Conservation (phyloP, 768 basidiomycete species). For the Mycena haematopus region DNA sequence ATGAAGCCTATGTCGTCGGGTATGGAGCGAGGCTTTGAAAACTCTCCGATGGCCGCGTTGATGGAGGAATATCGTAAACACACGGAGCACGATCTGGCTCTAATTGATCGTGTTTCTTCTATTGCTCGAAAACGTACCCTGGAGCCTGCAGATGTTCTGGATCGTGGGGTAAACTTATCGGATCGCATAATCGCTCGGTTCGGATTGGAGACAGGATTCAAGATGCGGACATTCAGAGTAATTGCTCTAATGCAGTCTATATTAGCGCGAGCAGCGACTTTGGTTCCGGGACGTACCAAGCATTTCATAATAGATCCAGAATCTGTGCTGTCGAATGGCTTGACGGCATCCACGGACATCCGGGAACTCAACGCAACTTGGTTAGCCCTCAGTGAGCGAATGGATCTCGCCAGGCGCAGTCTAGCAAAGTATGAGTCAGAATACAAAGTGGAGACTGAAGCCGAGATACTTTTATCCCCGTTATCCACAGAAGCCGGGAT, state of each 20-base stretch:
- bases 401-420: background rate
- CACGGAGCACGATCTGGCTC: background rate
- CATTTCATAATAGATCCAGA: background rate
- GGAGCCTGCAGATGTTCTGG: background rate
- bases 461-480: background rate
- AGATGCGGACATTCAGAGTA: background rate
- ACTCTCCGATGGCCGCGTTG: too few species aligned
- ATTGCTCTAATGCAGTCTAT: background rate
- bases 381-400: background rate
- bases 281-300: background rate
- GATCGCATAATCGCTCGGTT: background rate
- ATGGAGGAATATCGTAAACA: too few species aligned
- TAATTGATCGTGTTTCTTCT: background rate
- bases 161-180: background rate
- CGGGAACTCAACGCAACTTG: background rate
- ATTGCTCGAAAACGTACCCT: background rate
- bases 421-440: background rate
- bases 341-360: background rate
- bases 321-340: background rate
- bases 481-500: background rate
- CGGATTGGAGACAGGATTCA: background rate
- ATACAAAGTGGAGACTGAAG: background rate
- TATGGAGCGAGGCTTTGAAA: too few species aligned
- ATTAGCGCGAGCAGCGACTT: background rate
- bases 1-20: too few species aligned